Evolutionary conservation across 345 rosid genomes (phyloP).

Genomic region (Eucalyptus pauciflora): DNA sequence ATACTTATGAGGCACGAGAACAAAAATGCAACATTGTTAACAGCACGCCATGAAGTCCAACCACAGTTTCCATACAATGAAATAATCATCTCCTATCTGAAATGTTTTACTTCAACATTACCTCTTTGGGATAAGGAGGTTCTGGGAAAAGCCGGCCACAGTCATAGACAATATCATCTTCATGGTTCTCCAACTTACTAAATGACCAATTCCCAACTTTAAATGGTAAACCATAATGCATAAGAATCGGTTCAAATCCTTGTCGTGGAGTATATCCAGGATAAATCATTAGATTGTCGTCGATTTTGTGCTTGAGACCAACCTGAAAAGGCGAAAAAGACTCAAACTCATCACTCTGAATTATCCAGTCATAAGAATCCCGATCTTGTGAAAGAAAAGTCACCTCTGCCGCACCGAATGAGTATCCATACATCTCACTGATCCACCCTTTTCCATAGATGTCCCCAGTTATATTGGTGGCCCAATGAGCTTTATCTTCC

Average conservation of each 20-base stretch:
- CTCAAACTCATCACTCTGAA: not conserved
- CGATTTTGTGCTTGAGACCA: constrained; percentile 90
- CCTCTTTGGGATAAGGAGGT: constrained; percentile 98
- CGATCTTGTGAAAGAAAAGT: not conserved
- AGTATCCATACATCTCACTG: constrained; percentile 99
- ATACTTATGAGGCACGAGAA: not conserved
- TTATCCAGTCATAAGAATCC: not conserved
- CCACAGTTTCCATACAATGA: not conserved
- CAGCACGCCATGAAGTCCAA: not conserved
- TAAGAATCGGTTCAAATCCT: constrained; percentile 80
- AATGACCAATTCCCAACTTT: constrained; percentile 92
- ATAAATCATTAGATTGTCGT: constrained; percentile 85
- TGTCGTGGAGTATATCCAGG: constrained; percentile 86
- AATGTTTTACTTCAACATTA: constrained; percentile 4
- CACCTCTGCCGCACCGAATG: constrained; percentile 98
- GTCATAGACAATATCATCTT: constrained; percentile 80
- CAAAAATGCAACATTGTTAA: not conserved
- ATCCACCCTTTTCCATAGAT: constrained; percentile 94
- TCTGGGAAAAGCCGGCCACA: constrained; percentile 86
- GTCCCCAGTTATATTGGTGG: constrained; percentile 95
- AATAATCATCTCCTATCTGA: not conserved
- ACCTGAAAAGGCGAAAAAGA: constrained; percentile 27
- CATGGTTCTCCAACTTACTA: constrained; percentile 81
- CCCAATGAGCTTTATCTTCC: constrained; percentile 86
- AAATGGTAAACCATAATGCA: constrained; percentile 92